Evolutionary conservation across 495 filamentous ascomycete genomes (phyloP), one percentile per base, ranked within the genome.

Genomic region (Polyplosphaeria fusca): DNA sequence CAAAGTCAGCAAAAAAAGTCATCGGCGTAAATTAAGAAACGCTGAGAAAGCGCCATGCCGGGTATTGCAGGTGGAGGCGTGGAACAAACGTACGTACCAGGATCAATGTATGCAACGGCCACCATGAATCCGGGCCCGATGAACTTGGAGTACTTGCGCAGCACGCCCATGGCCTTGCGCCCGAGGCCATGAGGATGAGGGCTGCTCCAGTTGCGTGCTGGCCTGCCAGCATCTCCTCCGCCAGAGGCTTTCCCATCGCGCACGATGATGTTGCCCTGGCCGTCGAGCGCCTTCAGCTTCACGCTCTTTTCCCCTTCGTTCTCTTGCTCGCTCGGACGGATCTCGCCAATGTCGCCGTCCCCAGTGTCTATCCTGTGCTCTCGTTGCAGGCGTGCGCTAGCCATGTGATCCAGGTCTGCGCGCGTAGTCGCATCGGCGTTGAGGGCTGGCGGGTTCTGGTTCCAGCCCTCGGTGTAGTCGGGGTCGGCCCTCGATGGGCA

Each of bases 61-160:
- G n/a, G 30, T 35, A 35, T 7, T 42, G 39, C 20, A 7, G 19
- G 11, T 12, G 9, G 39, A 42, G 9, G 39, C 9, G 19, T 46
- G 19, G 9, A 35, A 49, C 16, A 52, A 37, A 38, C 14, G 3
- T 12, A 47, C 61, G 25, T 55, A 69, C 87, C 87, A 5, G 87
- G 87, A 58, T 92, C 87, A 61, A 92, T 89, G 73, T 86, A 82
- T 18, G 86, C 86, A 38, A 91, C 87, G 14, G 86, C 81, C 51
- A 92, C 80, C 71, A 95, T 80, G 69, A 95, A 91, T 1, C 90
- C 90, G 12, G 91, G 91, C 0, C 91, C 91, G 42, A 95, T 74
- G 66, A 96, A 96, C 55, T 82, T 83, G 52, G 70, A 71, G 64
- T 87, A 93, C 27, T 83, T 91, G 51, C 75, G 40, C 32, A 91